phyloP scores from a whole-genome alignment of 2,329 filamentous ascomycete species.

The Mycogone perniciosa region DNA sequence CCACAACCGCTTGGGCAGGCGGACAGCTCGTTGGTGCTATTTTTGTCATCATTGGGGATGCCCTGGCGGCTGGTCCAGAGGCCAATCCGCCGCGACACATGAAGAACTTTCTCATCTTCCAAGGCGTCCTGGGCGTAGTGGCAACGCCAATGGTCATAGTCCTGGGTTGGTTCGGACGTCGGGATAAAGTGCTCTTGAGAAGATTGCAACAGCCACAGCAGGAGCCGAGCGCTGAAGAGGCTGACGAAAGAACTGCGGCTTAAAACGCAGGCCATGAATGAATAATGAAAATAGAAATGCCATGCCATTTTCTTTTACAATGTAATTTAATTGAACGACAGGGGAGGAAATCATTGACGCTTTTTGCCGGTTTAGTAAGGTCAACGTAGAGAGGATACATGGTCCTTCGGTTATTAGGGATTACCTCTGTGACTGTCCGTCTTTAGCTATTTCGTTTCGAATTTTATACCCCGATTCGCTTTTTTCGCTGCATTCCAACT shows the following conservation, averaged over 20 bases:
- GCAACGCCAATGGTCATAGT: constrained; percentile 61
- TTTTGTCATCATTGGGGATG: constrained; percentile 79
- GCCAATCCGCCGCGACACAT: constrained; percentile 63
- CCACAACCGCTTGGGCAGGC: constrained; percentile 75
- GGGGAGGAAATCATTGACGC: too few relatives aligned
- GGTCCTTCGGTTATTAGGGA: not conserved
- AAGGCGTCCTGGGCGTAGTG: constrained; percentile 62
- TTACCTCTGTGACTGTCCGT: not conserved
- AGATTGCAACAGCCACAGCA: constrained; percentile 31
- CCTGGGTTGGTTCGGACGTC: constrained; percentile 63
- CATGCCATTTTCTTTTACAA: not conserved
- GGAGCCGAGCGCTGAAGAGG: not conserved
- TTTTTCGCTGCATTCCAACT: not conserved
- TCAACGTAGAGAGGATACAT: not conserved
- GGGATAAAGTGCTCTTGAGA: constrained; percentile 43
- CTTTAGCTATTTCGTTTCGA: not conserved
- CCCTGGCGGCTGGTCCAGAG: constrained; percentile 51
- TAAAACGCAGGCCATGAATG: not conserved
- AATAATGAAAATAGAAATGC: not conserved
- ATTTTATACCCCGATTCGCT: constrained; percentile 2
- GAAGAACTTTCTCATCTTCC: constrained; percentile 69
- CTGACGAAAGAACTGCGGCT: not conserved
- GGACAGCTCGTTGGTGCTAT: constrained; percentile 80
- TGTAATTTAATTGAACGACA: too few relatives aligned
- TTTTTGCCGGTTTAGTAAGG: too few relatives aligned